These are phyloP conservation scores for Tolypocladium pustulatum DNA, from an alignment of 2,329 filamentous ascomycete species.

Conservation along the genomic window DNA sequence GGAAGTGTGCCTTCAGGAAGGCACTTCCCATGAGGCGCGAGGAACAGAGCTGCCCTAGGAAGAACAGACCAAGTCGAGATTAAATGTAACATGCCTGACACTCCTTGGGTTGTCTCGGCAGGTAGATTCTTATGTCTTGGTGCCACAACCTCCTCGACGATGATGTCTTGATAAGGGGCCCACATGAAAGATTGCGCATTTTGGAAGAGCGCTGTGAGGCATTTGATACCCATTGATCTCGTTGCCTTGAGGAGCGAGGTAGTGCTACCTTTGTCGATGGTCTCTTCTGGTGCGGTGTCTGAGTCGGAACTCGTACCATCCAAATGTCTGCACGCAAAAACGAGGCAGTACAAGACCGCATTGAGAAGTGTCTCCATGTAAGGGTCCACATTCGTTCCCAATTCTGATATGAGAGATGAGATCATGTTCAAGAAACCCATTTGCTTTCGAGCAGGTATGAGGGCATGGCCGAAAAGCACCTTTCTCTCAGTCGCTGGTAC, in stretches of 20 bases:
- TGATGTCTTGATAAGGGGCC: constrained; percentile 56
- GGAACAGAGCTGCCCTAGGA: constrained; percentile 54
- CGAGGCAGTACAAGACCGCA: constrained; percentile 70
- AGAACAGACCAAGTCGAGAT: constrained; percentile 72
- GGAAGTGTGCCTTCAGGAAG: constrained; percentile 53
- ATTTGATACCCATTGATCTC: constrained; percentile 69
- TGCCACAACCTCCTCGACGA: constrained; percentile 66
- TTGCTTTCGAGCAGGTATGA: constrained; percentile 66
- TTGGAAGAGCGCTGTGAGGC: constrained; percentile 66
- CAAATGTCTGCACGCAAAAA: constrained; percentile 56
- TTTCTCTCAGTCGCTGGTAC: constrained; percentile 36
- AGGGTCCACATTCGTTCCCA: constrained; percentile 61
- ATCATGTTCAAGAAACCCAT: constrained; percentile 89
- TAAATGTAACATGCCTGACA: constrained; percentile 73
- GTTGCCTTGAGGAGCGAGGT: constrained; percentile 55
- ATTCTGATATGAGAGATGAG: constrained; percentile 72
- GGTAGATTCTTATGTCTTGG: constrained; percentile 71
- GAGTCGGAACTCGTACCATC: constrained; percentile 25
- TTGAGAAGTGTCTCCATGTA: constrained; percentile 63
- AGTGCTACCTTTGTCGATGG: constrained; percentile 31
- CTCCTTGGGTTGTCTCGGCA: constrained; percentile 76
- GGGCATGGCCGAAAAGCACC: constrained; percentile 43
- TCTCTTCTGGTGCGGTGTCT: constrained; percentile 26
- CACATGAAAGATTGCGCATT: constrained; percentile 63
- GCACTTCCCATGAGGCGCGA: constrained; percentile 32